Evolutionary conservation across 1,139 yeast species (phyloP), one percentile per base, ranked within the genome.

Genomic region (Saccharomycopsis hybrid): DNA sequence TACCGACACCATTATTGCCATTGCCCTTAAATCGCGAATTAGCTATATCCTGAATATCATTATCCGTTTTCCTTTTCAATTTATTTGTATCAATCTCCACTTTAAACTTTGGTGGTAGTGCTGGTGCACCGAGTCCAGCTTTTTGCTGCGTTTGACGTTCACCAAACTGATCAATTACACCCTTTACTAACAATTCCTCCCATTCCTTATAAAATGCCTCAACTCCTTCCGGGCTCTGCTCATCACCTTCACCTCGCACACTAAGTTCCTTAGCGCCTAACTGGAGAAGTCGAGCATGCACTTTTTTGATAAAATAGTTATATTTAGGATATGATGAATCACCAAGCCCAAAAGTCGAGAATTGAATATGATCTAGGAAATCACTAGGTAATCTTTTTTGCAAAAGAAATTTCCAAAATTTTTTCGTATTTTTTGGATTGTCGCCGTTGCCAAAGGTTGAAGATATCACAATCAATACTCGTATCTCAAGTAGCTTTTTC

Each of bases 371-470:
- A 53, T 74, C 74, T 41, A 90, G 68, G 43, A 88, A 68, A 59
- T 80, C 80, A 1, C 57, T 41, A 0, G 95, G 92, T 5, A 92
- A 73, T 57, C 79, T 82, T 61, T 74, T 78, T 60, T 78, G 77
- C 54, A 88, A 74, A 56, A 92, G 65, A 54, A 84, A 80, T 57
- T 75, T 73, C 95, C 96, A 85, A 56, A 90, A 78, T 51, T 73
- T 73, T 55, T 73, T 71, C 1, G 85, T 83, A 62, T 88, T 87
- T 46, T 85, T 66, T 0, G 99, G 98, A 33, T 92, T 65, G 57
- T 85, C 97, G 18, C 99, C 99, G 64, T 92, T 97, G 2, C 97
- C 98, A 0, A 96, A 85, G 0, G 99, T 92, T 1, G 97, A 82
- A 61, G 95, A 85, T 4, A 92, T 63, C 1, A 90, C 69, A 3